phyloP scores from a whole-genome alignment of 108 stramenopile genomes.

The Epithemia pelagica region DNA sequence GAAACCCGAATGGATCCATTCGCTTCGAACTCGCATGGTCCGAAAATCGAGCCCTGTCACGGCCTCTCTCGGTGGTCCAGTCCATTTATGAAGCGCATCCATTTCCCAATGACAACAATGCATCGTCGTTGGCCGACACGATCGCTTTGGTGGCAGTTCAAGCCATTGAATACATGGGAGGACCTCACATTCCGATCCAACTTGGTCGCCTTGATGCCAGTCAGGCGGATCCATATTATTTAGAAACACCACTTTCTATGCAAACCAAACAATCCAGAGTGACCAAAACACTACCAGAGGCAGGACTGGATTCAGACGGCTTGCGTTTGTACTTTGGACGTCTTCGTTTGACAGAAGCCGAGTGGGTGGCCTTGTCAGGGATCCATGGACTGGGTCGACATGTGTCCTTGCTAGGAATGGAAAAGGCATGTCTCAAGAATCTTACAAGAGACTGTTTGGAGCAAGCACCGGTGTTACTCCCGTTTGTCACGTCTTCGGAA shows the following conservation, averaged over 20 bases:
- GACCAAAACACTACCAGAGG: conserved; percentile 40
- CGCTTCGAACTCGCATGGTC: conserved; percentile 45
- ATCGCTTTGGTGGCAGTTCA: conserved; percentile 46
- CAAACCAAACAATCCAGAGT: conserved; percentile 29
- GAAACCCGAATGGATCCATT: conserved; percentile 58
- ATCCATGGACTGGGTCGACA: conserved; percentile 56
- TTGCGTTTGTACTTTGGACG: conserved; percentile 47
- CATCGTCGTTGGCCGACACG: conserved; percentile 44
- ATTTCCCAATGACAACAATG: background rate
- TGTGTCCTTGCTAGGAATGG: conserved; percentile 49
- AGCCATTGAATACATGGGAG: conserved; percentile 37
- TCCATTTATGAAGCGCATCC: conserved; percentile 11
- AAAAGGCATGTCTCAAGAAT: conserved; percentile 40
- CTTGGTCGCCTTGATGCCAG: conserved; percentile 34
- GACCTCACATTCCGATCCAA: conserved; percentile 38
- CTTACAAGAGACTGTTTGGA: conserved; percentile 50
- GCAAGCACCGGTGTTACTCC: conserved; percentile 47
- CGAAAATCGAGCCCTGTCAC: conserved; percentile 47
- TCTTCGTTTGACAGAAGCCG: conserved; percentile 39
- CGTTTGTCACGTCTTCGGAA: conserved; percentile 40
- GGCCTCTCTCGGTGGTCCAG: conserved; percentile 39
- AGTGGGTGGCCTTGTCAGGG: conserved; percentile 47
- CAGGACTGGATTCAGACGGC: conserved; percentile 47
- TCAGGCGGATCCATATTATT: conserved; percentile 24
- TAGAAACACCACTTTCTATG: conserved; percentile 8